Percentiles rank a stretch among this genome's conserved stretches.
These are phyloP conservation scores for Russula brevipes DNA, from an alignment of 768 basidiomycete species.

Conservation along the genomic window DNA sequence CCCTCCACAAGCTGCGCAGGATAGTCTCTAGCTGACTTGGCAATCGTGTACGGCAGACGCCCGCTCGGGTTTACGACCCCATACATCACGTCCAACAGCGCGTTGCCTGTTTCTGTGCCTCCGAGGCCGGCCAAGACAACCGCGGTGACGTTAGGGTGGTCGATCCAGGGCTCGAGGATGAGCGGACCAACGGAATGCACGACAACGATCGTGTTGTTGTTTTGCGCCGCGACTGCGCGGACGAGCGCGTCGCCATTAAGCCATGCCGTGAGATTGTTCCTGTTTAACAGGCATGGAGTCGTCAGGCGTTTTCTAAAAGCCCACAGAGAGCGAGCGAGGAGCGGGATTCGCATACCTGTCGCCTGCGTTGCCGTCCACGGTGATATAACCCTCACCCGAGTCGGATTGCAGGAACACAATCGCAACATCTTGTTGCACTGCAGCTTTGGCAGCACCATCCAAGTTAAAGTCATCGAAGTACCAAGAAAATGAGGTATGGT, in stretches of 20 bases:
- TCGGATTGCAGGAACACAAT: slow-evolving; percentile 76
- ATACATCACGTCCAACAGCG: slow-evolving; percentile 70
- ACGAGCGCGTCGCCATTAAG: slow-evolving; percentile 42
- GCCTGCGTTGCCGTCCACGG: slow-evolving; percentile 67
- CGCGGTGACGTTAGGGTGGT: slow-evolving; percentile 37
- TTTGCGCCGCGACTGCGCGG: slow-evolving; percentile 56
- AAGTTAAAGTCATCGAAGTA: slow-evolving; percentile 66
- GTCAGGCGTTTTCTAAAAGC: neutral
- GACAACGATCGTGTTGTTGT: slow-evolving; percentile 69
- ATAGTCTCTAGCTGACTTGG: slow-evolving; percentile 38
- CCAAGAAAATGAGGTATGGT: slow-evolving; percentile 64
- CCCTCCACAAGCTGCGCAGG: neutral
- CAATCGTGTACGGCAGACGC: slow-evolving; percentile 65
- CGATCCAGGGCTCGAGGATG: slow-evolving; percentile 42
- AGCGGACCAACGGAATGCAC: slow-evolving; percentile 45
- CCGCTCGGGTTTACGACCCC: slow-evolving; percentile 71
- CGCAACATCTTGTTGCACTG: slow-evolving; percentile 48
- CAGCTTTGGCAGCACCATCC: slow-evolving; percentile 24
- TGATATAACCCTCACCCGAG: slow-evolving; percentile 77
- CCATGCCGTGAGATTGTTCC: slow-evolving; percentile 31
- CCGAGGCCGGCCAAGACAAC: slow-evolving; percentile 35
- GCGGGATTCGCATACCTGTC: slow-evolving; percentile 38
- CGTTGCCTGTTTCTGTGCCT: slow-evolving; percentile 64
- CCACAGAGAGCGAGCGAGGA: neutral
- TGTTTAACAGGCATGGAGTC: neutral